phyloP scores from a whole-genome alignment of 257 asterid species.

The Penstemon eatonii region DNA sequence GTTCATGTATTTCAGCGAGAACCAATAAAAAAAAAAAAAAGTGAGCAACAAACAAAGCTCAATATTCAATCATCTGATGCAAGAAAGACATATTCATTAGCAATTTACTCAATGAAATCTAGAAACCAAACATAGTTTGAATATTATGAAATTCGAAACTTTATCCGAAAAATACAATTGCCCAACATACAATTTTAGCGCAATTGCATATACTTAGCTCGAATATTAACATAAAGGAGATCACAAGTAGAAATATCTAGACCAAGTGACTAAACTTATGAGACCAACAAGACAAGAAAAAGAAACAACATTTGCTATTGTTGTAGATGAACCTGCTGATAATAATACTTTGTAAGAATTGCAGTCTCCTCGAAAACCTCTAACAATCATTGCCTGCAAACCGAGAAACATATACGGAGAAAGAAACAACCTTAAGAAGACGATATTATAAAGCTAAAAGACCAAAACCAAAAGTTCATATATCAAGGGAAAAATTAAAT shows the following conservation, averaged over 20 bases:
- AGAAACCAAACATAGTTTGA: no score
- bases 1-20: no score
- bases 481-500: slow-evolving; percentile 15
- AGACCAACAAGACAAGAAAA: slow-evolving; percentile 71
- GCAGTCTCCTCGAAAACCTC: slow-evolving; percentile 93
- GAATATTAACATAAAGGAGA: background rate
- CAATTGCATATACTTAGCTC: no score
- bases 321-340: slow-evolving; percentile 64
- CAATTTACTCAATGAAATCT: no score
- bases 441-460: background rate
- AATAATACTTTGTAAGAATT: slow-evolving; percentile 57
- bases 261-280: slow-evolving; percentile 50
- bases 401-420: background rate
- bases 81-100: no score
- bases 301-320: slow-evolving; percentile 56
- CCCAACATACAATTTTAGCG: no score
- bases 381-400: slow-evolving; percentile 92
- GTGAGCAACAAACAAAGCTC: no score
- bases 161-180: no score
- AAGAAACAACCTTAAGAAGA: background rate
- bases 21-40: no score
- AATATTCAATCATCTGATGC: no score
- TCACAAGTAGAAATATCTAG: slow-evolving; percentile 42
- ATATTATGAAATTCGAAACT: no score
- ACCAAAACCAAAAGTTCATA: background rate